Percentiles rank a stretch among this genome's conserved stretches.
Evolutionary conservation across 1,284 basidiomycete genomes (phyloP).

Genomic region (Moniliella sp.): DNA sequence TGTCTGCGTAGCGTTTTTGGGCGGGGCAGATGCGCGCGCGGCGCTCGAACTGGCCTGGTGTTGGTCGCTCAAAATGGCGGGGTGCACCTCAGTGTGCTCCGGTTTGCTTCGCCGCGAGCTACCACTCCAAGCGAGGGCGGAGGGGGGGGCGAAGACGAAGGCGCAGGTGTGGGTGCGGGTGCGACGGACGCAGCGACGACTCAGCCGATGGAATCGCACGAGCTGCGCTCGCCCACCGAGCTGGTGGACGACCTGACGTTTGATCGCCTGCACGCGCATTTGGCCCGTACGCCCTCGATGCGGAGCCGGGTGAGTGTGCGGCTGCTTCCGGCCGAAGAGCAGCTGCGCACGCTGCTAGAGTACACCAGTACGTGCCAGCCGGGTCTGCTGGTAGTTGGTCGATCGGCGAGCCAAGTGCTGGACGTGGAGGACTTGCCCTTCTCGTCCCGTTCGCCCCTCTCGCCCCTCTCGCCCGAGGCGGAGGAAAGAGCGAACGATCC

Average conservation of each 20-base stretch:
- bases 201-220: slow-evolving; percentile 4
- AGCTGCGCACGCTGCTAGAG: too few species aligned
- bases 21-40: slow-evolving; percentile 70
- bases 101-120: too few species aligned
- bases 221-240: slow-evolving; percentile 13
- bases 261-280: slow-evolving; percentile 2
- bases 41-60: slow-evolving; percentile 39
- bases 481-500: too few species aligned
- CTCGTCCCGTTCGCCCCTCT: too few species aligned
- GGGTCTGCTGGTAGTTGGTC: too few species aligned
- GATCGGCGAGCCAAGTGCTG: too few species aligned
- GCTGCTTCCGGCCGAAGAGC: too few species aligned
- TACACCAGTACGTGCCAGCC: too few species aligned
- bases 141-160: slow-evolving; percentile 10
- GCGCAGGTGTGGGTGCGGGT: not conserved
- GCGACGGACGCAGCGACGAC: not conserved
- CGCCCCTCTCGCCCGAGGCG: too few species aligned
- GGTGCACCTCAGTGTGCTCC: slow-evolving; percentile 9
- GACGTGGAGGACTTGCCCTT: too few species aligned
- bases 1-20: slow-evolving; percentile 53
- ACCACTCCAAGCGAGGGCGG: too few species aligned
- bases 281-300: slow-evolving; percentile 5
- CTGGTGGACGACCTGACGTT: slow-evolving; percentile 14
- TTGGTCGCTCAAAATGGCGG: slow-evolving; percentile 13
- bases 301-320: too few species aligned